phyloP scores from a whole-genome alignment of 352 stramenopile species.

The Phytophthora sansomeana region DNA sequence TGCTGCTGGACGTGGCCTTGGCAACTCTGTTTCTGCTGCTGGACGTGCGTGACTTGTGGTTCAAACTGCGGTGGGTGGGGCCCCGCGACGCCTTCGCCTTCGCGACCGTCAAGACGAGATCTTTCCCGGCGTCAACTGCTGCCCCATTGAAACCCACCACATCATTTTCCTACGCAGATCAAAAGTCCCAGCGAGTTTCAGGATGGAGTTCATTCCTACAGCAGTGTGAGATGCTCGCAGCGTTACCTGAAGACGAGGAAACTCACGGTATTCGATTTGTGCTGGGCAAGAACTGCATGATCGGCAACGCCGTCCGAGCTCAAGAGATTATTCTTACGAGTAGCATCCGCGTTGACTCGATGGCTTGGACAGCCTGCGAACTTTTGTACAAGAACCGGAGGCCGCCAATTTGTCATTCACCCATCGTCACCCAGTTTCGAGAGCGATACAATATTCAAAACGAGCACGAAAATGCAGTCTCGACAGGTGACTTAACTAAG shows the following conservation, averaged over 20 bases:
- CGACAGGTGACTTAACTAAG: background rate
- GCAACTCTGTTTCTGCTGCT: constrained; percentile 44
- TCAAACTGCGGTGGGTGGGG: constrained; percentile 65
- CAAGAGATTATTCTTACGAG: constrained; percentile 53
- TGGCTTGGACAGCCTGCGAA: constrained; percentile 62
- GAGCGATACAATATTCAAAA: constrained; percentile 43
- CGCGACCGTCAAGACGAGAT: constrained; percentile 34
- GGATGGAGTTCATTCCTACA: constrained; percentile 64
- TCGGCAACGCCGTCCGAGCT: constrained; percentile 34
- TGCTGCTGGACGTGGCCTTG: constrained; percentile 43
- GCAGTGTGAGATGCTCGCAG: constrained; percentile 46
- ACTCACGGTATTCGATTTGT: constrained; percentile 29
- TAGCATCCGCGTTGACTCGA: constrained; percentile 54
- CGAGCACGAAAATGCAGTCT: constrained; percentile 3
- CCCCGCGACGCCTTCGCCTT: constrained; percentile 51
- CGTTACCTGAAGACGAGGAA: constrained; percentile 21
- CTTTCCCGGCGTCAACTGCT: constrained; percentile 21
- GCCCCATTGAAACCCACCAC: constrained; percentile 14
- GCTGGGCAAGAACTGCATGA: constrained; percentile 51
- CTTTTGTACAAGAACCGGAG: constrained; percentile 55
- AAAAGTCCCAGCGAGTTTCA: constrained; percentile 31
- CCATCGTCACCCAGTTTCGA: constrained; percentile 55
- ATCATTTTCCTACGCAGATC: constrained; percentile 18
- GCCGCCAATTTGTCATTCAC: constrained; percentile 58
- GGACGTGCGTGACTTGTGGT: constrained; percentile 64